Percentiles rank a stretch among this genome's conserved stretches.
These are phyloP conservation scores for Flaveria robusta DNA, from an alignment of 129 eudicot genomes.

Conservation along the genomic window DNA sequence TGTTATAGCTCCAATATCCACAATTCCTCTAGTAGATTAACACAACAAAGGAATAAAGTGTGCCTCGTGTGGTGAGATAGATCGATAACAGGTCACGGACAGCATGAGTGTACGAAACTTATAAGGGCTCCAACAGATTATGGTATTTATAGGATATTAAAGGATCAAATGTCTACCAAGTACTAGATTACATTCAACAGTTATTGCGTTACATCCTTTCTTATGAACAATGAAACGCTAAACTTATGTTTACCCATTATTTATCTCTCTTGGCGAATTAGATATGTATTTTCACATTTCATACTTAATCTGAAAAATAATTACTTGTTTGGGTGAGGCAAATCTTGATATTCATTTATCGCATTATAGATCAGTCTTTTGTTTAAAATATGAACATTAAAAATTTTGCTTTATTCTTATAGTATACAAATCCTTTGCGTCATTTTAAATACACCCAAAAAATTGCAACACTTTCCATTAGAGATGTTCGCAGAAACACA, in stretches of 20 bases:
- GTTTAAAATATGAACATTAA: neutral
- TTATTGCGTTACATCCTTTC: neutral
- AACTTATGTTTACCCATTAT: conserved; percentile 1
- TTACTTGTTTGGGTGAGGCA: conserved; percentile 13
- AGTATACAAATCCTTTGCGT: neutral
- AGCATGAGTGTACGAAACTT: conserved; percentile 13
- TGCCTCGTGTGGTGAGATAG: neutral
- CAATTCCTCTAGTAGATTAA: neutral
- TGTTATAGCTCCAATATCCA: neutral
- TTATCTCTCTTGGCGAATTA: neutral
- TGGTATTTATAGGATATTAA: neutral
- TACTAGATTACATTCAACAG: neutral
- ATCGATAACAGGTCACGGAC: neutral
- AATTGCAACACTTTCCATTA: neutral
- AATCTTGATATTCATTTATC: neutral
- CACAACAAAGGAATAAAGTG: neutral
- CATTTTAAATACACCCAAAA: neutral
- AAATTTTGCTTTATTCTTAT: neutral
- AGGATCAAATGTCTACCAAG: neutral
- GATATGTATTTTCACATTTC: neutral
- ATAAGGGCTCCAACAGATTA: neutral
- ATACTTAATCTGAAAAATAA: neutral
- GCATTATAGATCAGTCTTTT: neutral
- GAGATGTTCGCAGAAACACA: neutral
- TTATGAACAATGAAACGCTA: neutral